Conservation (phyloP, 2,329 filamentous ascomycete species). For the Didymella sp. region DNA sequence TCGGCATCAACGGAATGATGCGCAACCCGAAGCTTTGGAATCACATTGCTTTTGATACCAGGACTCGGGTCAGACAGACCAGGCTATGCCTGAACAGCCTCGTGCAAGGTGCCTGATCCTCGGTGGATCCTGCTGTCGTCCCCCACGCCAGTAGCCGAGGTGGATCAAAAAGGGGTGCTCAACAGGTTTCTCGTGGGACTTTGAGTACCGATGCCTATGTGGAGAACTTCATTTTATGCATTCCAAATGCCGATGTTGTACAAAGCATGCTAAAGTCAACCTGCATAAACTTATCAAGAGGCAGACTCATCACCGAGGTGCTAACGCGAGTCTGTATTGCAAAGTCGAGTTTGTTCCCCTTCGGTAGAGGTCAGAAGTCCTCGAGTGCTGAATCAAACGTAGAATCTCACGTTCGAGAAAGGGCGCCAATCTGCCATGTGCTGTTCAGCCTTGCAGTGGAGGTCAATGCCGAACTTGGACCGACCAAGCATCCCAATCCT, state of each 20-base stretch:
- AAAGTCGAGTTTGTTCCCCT: not conserved
- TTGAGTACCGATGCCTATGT: not conserved
- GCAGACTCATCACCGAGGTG: not conserved
- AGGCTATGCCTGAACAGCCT: conserved; percentile 28
- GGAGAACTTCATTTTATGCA: not conserved
- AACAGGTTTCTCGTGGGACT: conserved; percentile 26
- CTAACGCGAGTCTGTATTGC: not conserved
- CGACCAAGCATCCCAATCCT: conserved; percentile 32
- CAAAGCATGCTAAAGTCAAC: not conserved
- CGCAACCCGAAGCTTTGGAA: conserved; percentile 2
- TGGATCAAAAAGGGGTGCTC: conserved; percentile 21
- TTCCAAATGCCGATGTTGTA: conserved; percentile 6
- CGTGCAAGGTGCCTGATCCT: conserved; percentile 43
- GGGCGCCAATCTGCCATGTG: not conserved
- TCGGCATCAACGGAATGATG: conserved; percentile 1
- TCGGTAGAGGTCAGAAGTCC: not conserved
- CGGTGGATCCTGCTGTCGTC: conserved; percentile 26
- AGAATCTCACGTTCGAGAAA: not conserved
- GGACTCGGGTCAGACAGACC: conserved; percentile 25
- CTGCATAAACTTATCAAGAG: not conserved
- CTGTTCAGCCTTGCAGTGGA: conserved; percentile 37
- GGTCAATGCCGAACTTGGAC: conserved; percentile 32
- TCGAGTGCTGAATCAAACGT: too few species aligned
- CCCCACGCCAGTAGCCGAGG: conserved; percentile 40
- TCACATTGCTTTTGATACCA: conserved; percentile 41